These are phyloP conservation scores for Aureobasidium sp. DNA, from an alignment of 2,329 filamentous ascomycete genomes.

Conservation along the genomic window DNA sequence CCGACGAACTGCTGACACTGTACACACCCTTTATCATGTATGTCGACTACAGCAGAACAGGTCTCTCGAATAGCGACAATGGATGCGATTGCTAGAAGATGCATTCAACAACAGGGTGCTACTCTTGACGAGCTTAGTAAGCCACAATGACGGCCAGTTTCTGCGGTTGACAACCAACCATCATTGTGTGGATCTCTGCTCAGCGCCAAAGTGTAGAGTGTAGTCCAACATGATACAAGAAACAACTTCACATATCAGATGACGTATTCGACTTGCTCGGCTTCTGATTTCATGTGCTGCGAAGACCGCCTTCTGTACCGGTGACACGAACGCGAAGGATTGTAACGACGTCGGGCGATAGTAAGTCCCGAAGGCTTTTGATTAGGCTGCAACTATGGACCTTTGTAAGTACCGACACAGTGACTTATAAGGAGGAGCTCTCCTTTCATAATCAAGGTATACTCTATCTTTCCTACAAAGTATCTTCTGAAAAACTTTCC, in stretches of 20 bases:
- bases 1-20: no score
- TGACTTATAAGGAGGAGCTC: not conserved
- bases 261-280: not conserved
- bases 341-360: not conserved
- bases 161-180: not conserved
- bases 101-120: not conserved
- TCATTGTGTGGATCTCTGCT: not conserved
- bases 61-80: not conserved
- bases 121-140: not conserved
- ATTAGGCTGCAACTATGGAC: not conserved
- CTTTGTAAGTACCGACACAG: constrained; percentile 1
- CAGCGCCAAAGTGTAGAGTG: not conserved
- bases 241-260: not conserved
- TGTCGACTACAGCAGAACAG: not conserved
- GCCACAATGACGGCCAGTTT: not conserved
- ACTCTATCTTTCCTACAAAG: not conserved
- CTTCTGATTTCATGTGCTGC: not conserved
- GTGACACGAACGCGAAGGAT: not conserved
- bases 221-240: no score
- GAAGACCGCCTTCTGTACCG: not conserved
- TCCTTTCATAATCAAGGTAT: not conserved
- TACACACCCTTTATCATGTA: no score
- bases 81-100: not conserved
- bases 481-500: not conserved
- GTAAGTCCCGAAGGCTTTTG: constrained; percentile 1